Evolutionary conservation across 352 stramenopile species (phyloP).

Genomic region (Pythium aristosporum): DNA sequence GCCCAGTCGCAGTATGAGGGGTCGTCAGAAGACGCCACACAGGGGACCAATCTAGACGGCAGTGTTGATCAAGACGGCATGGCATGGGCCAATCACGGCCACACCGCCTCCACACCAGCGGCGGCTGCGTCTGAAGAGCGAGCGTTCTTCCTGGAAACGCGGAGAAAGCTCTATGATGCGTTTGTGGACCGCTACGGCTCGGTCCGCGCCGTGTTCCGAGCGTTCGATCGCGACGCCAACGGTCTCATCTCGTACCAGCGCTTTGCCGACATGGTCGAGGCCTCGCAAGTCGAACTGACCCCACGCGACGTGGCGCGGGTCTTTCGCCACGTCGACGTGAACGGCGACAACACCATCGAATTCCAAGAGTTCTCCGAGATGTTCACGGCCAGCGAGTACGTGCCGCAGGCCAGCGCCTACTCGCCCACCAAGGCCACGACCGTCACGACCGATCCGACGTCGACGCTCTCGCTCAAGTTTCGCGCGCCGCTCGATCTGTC

Average conservation of each 20-base stretch:
- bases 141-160: slow-evolving; percentile 35
- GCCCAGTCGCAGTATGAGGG: not conserved
- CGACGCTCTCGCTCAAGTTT: slow-evolving; percentile 64
- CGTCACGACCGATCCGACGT: slow-evolving; percentile 43
- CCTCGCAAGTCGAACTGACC: slow-evolving; percentile 52
- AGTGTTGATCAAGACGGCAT: not conserved
- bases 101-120: not conserved
- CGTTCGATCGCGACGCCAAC: slow-evolving; percentile 64
- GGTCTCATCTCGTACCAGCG: slow-evolving; percentile 75
- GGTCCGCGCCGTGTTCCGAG: slow-evolving; percentile 71
- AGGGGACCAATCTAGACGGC: not conserved
- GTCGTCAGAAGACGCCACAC: not conserved
- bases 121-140: slow-evolving; percentile 2
- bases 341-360: slow-evolving; percentile 71
- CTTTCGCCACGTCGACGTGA: slow-evolving; percentile 58
- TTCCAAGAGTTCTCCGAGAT: slow-evolving; percentile 76
- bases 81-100: not conserved
- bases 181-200: slow-evolving; percentile 79
- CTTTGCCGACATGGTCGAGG: slow-evolving; percentile 72
- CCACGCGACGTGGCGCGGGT: slow-evolving; percentile 42
- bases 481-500: slow-evolving; percentile 62
- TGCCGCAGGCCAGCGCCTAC: slow-evolving; percentile 34
- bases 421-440: slow-evolving; percentile 25
- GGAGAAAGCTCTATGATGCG: slow-evolving; percentile 55
- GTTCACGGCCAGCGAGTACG: slow-evolving; percentile 44